These are phyloP conservation scores for Leccinum pellstonianum DNA, from an alignment of 768 basidiomycete species.

Conservation along the genomic window DNA sequence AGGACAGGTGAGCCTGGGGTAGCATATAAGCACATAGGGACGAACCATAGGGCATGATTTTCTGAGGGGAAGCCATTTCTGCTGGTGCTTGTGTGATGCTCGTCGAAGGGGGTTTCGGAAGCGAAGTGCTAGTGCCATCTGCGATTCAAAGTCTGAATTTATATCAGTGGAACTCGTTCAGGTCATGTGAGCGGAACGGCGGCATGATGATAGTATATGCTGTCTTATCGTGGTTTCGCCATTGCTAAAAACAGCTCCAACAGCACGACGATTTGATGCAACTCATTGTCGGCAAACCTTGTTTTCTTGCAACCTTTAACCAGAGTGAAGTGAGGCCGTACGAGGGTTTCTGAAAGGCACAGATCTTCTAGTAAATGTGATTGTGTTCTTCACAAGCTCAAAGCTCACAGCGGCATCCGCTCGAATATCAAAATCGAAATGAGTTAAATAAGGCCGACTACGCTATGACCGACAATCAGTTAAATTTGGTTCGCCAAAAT, in stretches of 20 bases:
- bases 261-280: neutral
- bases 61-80: conserved; percentile 9
- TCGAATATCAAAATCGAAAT: neutral
- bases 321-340: neutral
- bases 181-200: conserved; percentile 7
- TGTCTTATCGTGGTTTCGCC: conserved; percentile 6
- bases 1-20: neutral
- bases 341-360: neutral
- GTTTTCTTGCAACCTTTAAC: neutral
- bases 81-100: neutral
- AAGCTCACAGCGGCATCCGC: neutral
- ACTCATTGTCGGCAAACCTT: neutral
- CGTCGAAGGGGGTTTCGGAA: neutral
- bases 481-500: neutral
- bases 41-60: conserved; percentile 18
- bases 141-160: conserved; percentile 1
- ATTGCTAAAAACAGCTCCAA: neutral
- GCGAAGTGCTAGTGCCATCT: neutral
- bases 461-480: neutral
- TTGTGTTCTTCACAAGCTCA: neutral
- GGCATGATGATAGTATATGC: conserved; percentile 1
- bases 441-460: neutral
- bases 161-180: neutral
- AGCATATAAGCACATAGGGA: neutral
- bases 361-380: neutral